Conservation (phyloP, 345 rosid species). For the Salix arbutifolia region DNA sequence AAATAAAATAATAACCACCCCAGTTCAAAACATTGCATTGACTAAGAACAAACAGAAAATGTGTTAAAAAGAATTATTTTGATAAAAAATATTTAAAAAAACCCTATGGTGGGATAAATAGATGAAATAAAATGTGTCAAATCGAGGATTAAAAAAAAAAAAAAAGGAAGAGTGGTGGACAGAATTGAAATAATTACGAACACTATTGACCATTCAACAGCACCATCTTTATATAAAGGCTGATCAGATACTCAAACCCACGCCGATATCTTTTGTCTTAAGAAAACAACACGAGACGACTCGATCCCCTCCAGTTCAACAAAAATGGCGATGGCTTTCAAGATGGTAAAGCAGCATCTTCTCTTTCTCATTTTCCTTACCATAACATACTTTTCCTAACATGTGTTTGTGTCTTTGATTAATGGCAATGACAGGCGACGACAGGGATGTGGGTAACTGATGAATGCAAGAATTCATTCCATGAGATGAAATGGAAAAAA, state of each 20-base stretch:
- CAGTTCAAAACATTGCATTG: too few species aligned
- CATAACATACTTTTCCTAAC: background rate
- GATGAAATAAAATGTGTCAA: background rate
- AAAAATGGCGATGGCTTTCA: constrained; percentile 97
- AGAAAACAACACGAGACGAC: background rate
- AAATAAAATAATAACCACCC: too few species aligned
- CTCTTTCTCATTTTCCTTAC: background rate
- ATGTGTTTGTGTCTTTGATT: background rate
- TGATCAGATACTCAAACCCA: background rate
- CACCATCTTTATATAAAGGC: constrained; percentile 40
- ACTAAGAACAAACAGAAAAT: too few species aligned
- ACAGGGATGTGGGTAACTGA: constrained; percentile 90
- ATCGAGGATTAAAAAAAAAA: background rate
- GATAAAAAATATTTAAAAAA: too few species aligned
- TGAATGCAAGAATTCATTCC: constrained; percentile 81
- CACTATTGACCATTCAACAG: constrained; percentile 28
- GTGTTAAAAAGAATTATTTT: too few species aligned
- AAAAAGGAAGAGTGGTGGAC: background rate
- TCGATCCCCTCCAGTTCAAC: constrained; percentile 7
- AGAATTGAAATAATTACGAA: constrained; percentile 28
- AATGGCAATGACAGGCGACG: constrained; percentile 51
- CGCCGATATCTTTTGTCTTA: background rate
- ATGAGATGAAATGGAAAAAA: constrained; percentile 97
- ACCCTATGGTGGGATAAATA: too few species aligned
- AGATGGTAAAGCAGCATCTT: constrained; percentile 52